These are phyloP conservation scores for Fusarium fujikuroi DNA, from an alignment of 2,329 filamentous ascomycete species.

Conservation along the genomic window DNA sequence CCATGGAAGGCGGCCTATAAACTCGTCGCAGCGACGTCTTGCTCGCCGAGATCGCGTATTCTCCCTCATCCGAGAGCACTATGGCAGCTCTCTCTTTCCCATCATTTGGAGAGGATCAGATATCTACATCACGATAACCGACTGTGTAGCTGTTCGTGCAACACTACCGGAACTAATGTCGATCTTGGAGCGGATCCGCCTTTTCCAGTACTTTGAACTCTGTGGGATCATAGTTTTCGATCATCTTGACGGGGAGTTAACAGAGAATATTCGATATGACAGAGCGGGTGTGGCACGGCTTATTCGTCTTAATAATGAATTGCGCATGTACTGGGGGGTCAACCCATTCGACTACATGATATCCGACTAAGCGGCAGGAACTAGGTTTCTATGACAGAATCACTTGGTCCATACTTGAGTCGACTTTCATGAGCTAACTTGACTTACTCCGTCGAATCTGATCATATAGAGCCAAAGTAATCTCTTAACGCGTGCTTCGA, in stretches of 20 bases:
- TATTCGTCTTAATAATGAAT: neutral
- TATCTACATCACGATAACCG: neutral
- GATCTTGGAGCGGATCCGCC: neutral
- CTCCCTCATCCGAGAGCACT: neutral
- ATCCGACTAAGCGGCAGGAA: neutral
- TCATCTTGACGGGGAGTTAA: neutral
- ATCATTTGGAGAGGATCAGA: neutral
- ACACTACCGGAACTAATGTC: neutral
- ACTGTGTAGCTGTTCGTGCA: neutral
- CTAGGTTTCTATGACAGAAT: too few relatives aligned
- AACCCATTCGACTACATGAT: neutral
- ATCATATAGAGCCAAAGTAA: too few relatives aligned
- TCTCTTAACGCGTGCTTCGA: too few relatives aligned
- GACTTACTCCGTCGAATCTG: too few relatives aligned
- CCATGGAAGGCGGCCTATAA: neutral
- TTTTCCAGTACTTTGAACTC: neutral
- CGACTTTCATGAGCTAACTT: too few relatives aligned
- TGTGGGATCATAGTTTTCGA: neutral
- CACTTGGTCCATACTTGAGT: too few relatives aligned
- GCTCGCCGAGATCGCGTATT: neutral
- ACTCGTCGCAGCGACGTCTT: neutral
- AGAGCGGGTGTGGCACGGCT: neutral
- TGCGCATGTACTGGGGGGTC: neutral
- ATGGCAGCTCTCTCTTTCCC: neutral
- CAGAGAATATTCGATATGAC: neutral